phyloP scores from a whole-genome alignment of 2,329 filamentous ascomycete genomes.

The Aureobasidium musti region DNA sequence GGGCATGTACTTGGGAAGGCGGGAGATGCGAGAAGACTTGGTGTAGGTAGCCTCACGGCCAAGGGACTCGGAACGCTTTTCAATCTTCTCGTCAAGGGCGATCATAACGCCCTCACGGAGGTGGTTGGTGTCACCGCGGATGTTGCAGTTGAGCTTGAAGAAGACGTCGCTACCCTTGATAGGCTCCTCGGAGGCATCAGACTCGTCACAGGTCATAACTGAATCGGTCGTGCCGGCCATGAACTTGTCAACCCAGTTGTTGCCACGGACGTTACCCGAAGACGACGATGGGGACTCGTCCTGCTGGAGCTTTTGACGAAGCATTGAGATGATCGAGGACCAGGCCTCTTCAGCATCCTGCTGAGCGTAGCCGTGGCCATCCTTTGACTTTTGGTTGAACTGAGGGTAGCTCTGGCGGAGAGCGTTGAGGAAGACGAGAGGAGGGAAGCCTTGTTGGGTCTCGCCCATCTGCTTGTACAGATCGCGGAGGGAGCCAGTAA shows the following conservation, averaged over 20 bases:
- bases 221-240: constrained; percentile 81
- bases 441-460: constrained; percentile 84
- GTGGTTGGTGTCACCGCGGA: constrained; percentile 83
- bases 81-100: constrained; percentile 81
- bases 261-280: constrained; percentile 29
- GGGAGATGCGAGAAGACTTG: constrained; percentile 84
- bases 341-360: constrained; percentile 98
- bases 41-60: constrained; percentile 82
- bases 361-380: constrained; percentile 85
- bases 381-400: constrained; percentile 85
- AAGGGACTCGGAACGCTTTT: constrained; percentile 80
- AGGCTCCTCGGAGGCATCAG: constrained; percentile 71
- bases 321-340: constrained; percentile 87
- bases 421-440: constrained; percentile 77
- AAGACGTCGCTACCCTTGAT: constrained; percentile 72
- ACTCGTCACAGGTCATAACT: constrained; percentile 79
- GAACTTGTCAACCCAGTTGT: constrained; percentile 72
- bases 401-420: constrained; percentile 82
- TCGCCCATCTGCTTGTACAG: constrained; percentile 87
- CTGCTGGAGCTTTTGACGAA: constrained; percentile 73
- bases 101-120: constrained; percentile 83
- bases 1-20: constrained; percentile 90
- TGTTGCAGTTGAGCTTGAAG: constrained; percentile 94
- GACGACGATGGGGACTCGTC: constrained; percentile 63
- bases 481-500: constrained; percentile 75